Evolutionary conservation across 2,329 filamentous ascomycete species (phyloP).

Genomic region (Cladobotryum mycophilum): DNA sequence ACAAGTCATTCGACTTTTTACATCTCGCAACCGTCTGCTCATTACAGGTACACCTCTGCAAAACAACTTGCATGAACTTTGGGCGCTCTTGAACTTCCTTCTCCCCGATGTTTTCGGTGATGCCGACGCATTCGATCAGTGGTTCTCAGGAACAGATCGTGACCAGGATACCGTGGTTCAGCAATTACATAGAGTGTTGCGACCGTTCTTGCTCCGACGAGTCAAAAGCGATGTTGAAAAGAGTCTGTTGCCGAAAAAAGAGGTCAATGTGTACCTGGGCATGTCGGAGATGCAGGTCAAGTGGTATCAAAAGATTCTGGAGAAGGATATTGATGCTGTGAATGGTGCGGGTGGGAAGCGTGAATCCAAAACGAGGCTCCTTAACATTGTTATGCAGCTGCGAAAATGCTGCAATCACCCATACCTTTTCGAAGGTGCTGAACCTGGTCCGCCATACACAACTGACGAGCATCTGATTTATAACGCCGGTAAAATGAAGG

Average conservation of each 20-base stretch:
- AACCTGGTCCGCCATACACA: slow-evolving; percentile 94
- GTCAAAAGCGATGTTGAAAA: slow-evolving; percentile 99
- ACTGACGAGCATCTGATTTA: slow-evolving; percentile 92
- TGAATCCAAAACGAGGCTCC: slow-evolving; percentile 90
- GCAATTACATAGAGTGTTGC: slow-evolving; percentile 86
- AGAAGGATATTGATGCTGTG: slow-evolving; percentile 98
- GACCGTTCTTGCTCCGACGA: slow-evolving; percentile 88
- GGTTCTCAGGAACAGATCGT: slow-evolving; percentile 86
- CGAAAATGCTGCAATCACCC: slow-evolving; percentile 99
- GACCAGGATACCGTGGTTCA: slow-evolving; percentile 96
- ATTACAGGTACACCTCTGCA: slow-evolving; percentile 96
- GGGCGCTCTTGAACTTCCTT: slow-evolving; percentile 94
- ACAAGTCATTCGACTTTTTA: slow-evolving; percentile 93
- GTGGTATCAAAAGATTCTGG: slow-evolving; percentile 98
- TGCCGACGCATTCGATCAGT: slow-evolving; percentile 92
- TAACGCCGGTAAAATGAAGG: slow-evolving; percentile 96
- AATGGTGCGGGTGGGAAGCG: slow-evolving; percentile 94
- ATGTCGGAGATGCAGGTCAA: slow-evolving; percentile 99
- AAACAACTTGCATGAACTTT: slow-evolving; percentile 96
- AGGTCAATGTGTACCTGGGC: slow-evolving; percentile 92
- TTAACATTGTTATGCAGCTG: slow-evolving; percentile 99
- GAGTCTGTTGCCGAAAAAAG: slow-evolving; percentile 93
- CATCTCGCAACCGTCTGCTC: slow-evolving; percentile 86
- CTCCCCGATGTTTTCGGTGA: slow-evolving; percentile 98
- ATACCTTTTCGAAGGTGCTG: slow-evolving; percentile 94